phyloP scores from a whole-genome alignment of 495 filamentous ascomycete genomes.

The Staphylotrichum tortipilum region DNA sequence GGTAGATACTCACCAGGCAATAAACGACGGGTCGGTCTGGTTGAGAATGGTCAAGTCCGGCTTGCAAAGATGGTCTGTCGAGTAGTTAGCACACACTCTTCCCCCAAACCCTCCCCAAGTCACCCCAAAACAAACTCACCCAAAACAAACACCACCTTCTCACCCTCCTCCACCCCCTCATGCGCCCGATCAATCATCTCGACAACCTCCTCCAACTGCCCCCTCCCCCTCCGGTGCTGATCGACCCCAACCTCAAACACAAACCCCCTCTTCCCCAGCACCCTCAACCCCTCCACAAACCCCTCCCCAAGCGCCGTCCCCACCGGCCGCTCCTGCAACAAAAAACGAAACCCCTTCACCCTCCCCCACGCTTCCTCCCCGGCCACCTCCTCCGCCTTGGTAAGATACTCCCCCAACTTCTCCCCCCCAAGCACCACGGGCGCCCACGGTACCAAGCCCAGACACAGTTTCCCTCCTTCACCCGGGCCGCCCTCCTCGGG shows the following conservation, averaged over 20 bases:
- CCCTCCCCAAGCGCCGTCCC: constrained; percentile 50
- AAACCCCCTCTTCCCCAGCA: constrained; percentile 52
- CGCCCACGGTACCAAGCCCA: constrained; percentile 74
- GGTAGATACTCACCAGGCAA: constrained; percentile 31
- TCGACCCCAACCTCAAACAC: constrained; percentile 81
- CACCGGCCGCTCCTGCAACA: constrained; percentile 66
- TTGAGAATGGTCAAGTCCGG: constrained; percentile 55
- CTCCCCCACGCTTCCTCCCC: constrained; percentile 35
- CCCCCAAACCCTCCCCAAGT: not conserved
- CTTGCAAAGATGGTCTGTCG: constrained; percentile 77
- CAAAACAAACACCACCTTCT: constrained; percentile 57
- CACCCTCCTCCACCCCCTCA: constrained; percentile 47
- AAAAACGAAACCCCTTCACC: constrained; percentile 63
- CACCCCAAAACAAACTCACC: constrained; percentile 44
- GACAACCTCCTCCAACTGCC: constrained; percentile 62
- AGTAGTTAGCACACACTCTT: constrained; percentile 5
- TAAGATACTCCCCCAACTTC: constrained; percentile 43
- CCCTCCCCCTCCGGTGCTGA: constrained; percentile 55
- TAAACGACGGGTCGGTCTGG: constrained; percentile 48
- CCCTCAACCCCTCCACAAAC: constrained; percentile 62
- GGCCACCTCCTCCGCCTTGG: constrained; percentile 41
- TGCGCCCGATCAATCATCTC: constrained; percentile 62
- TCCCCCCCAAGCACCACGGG: constrained; percentile 55
- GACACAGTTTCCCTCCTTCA: constrained; percentile 44
- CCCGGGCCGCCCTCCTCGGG: constrained; percentile 50